Base-by-base conservation (phyloP, 2,329 filamentous ascomycete species). In the Chrysoporthe puriensis region DNA sequence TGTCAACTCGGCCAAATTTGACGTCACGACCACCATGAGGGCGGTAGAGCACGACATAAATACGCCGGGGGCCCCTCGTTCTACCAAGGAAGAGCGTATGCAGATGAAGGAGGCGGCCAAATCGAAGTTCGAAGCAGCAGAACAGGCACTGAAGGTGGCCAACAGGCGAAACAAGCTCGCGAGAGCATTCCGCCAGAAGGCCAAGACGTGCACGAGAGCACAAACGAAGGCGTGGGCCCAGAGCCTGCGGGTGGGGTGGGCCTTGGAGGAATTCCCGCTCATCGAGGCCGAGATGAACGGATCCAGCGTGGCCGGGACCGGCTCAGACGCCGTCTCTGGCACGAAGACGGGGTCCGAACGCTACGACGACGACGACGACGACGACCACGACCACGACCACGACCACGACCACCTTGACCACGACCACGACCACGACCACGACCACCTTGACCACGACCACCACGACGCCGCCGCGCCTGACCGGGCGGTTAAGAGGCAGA, bases 211-310 rank as follows among this genome's bases (percentile, higher is more conserved):
- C 16, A 5, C 6, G 36, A 40, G 5, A 9, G 66, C 70, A 21
- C 73, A 71, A 66, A 62, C 44, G 11, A 36, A 72, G 64, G 70
- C 58, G 64, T 50, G 64, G 48, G 66, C 69, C 56, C 73, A 73
- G 8, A 48, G 52, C 9, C 64, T 71, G 42, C 69, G 73, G 40
- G 63, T 75, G 48, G 70, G 70, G 71, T 77, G 76, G 76, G 72
- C 74, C 46, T 54, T 76, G 58, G 66, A 74, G 36, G 75, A 78
- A 65, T 50, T 76, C 63, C 71, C 72, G 40, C 63, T 76, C 46
- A 71, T 77, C 56, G 73, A 76, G 64, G 71, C 71, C 56, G 73
- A 76, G 68, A 64, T 74, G 69, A 60, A 67, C 63, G 26, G 11
- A 8, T 52, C 42, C 42, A 64, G 62, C 42, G 18, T 48, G 43